These are phyloP conservation scores for Ramalina peruviana DNA, from an alignment of 495 filamentous ascomycete species.

Conservation along the genomic window DNA sequence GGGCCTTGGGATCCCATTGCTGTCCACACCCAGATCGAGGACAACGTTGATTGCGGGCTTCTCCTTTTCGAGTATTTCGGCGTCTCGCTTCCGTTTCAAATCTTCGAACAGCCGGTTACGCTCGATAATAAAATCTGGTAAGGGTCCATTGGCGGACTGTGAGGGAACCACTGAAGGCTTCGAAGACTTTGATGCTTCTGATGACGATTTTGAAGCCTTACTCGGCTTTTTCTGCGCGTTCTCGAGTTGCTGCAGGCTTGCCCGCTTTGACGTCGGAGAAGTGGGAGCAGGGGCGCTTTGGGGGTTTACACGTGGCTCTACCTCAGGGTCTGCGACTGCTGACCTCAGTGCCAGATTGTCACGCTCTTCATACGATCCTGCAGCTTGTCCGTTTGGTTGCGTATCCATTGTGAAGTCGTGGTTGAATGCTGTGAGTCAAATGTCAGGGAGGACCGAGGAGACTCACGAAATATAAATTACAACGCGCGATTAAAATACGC, in stretches of 20 bases:
- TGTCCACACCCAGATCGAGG: constrained; percentile 30
- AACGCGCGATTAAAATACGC: neutral
- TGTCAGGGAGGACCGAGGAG: too few relatives aligned
- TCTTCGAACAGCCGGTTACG: constrained; percentile 78
- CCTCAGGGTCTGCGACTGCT: constrained; percentile 5
- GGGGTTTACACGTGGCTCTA: constrained; percentile 8
- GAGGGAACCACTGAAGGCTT: constrained; percentile 22
- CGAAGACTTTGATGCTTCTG: neutral
- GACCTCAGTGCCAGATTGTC: constrained; percentile 8
- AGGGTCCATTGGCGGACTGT: constrained; percentile 64
- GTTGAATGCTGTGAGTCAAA: neutral
- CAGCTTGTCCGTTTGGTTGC: constrained; percentile 3
- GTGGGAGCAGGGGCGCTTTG: neutral
- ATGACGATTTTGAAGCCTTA: neutral
- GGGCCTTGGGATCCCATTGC: constrained; percentile 25
- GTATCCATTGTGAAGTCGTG: constrained; percentile 4
- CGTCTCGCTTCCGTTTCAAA: constrained; percentile 68
- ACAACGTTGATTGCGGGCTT: constrained; percentile 37
- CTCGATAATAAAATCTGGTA: constrained; percentile 67
- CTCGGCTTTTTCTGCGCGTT: neutral
- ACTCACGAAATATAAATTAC: neutral
- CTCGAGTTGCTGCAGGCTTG: neutral
- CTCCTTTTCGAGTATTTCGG: constrained; percentile 41
- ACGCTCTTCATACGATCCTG: constrained; percentile 8
- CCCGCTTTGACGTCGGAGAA: constrained; percentile 3